These are phyloP conservation scores for Teunomyces funiuensis DNA, from an alignment of 805 yeast species.

Conservation along the genomic window DNA sequence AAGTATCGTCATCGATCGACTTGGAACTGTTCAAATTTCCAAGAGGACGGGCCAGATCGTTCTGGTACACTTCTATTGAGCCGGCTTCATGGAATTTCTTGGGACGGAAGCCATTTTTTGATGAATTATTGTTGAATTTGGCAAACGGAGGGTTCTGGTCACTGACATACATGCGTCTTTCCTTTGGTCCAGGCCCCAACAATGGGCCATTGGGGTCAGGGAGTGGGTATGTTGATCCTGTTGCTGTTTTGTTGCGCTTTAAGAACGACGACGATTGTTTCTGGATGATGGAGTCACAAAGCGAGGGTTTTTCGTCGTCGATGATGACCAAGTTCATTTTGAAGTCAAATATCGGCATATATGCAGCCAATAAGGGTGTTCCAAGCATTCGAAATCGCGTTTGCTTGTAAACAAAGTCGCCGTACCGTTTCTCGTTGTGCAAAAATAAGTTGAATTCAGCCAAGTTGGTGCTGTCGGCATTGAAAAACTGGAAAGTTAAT, in stretches of 20 bases:
- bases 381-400: constrained; percentile 42
- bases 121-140: constrained; percentile 13
- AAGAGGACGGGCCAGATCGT: constrained; percentile 6
- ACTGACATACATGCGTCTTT: constrained; percentile 19
- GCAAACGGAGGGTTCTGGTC: constrained; percentile 42
- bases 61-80: constrained; percentile 36
- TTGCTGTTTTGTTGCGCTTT: constrained; percentile 13
- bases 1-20: constrained; percentile 31
- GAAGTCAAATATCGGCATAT: constrained; percentile 31
- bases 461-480: constrained; percentile 12
- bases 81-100: constrained; percentile 38
- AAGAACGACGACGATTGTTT: constrained; percentile 21
- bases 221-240: background rate
- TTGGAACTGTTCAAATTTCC: constrained; percentile 25
- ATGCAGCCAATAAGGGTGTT: constrained; percentile 30
- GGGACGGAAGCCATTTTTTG: constrained; percentile 24
- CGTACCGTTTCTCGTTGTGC: constrained; percentile 35
- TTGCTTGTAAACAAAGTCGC: constrained; percentile 36
- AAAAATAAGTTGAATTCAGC: constrained; percentile 30
- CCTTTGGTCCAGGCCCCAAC: constrained; percentile 9
- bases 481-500: constrained; percentile 27
- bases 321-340: constrained; percentile 32
- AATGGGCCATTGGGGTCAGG: constrained; percentile 2
- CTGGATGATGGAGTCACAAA: constrained; percentile 36
- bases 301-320: constrained; percentile 34